Percentiles rank a stretch among this genome's conserved stretches.
Conservation (phyloP, 352 stramenopile species). For the Saprolegnia parasitica region DNA sequence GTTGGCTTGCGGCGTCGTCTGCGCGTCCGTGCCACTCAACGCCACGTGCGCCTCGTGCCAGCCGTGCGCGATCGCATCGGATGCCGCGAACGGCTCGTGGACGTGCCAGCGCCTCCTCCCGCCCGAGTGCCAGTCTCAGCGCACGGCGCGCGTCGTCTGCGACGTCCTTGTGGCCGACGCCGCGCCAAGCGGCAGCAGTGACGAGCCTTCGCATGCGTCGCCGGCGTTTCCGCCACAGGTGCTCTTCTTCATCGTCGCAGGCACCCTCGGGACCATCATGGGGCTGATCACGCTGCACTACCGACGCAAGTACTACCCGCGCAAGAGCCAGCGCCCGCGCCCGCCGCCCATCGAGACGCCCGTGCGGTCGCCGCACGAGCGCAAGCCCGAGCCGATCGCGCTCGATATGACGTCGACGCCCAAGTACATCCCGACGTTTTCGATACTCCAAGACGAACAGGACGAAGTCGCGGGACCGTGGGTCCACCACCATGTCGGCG, state of each 20-base stretch:
- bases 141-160: not conserved
- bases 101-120: not conserved
- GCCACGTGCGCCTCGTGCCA: not conserved
- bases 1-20: not conserved
- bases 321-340: not conserved
- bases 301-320: constrained; percentile 5
- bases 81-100: not conserved
- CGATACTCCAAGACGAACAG: constrained; percentile 13
- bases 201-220: not conserved
- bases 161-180: not conserved
- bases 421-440: constrained; percentile 12
- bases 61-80: not conserved
- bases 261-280: not conserved
- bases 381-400: not conserved
- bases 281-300: constrained; percentile 11
- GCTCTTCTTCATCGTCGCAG: constrained; percentile 9
- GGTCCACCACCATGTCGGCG: not conserved
- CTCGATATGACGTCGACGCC: constrained; percentile 4
- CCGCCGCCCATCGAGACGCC: not conserved
- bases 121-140: not conserved
- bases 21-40: not conserved
- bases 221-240: not conserved
- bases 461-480: not conserved
- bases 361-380: not conserved
- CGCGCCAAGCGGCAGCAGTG: not conserved